phyloP scores from a whole-genome alignment of 768 basidiomycete species.

The Suillus cothurnatus region DNA sequence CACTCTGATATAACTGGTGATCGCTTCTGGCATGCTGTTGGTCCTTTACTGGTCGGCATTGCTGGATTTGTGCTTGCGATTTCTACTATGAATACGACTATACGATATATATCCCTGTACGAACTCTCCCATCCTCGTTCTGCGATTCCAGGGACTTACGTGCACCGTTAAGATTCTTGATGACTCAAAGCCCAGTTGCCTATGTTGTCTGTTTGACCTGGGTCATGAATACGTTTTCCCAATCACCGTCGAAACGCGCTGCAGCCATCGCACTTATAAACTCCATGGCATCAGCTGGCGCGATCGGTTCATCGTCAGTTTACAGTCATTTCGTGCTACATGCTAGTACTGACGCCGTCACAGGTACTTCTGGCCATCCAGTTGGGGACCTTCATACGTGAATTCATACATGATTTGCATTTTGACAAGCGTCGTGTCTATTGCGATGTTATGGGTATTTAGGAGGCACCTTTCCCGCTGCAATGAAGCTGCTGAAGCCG shows the following conservation, averaged over 20 bases:
- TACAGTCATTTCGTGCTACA: conserved; percentile 7
- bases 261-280: conserved; percentile 82
- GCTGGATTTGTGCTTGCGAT: conserved; percentile 67
- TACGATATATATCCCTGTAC: conserved; percentile 67
- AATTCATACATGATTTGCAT: conserved; percentile 76
- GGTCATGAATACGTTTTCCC: conserved; percentile 62
- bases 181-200: conserved; percentile 71
- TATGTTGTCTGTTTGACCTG: conserved; percentile 63
- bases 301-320: conserved; percentile 76
- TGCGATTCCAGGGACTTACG: neutral
- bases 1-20: conserved; percentile 75
- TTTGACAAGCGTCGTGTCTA: conserved; percentile 49
- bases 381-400: conserved; percentile 71
- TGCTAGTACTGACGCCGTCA: neutral
- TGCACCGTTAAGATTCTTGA: conserved; percentile 57
- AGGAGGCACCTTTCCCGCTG: conserved; percentile 42
- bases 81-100: conserved; percentile 58
- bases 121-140: conserved; percentile 18
- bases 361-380: conserved; percentile 65
- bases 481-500: conserved; percentile 40
- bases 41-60: conserved; percentile 56
- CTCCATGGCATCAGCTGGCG: conserved; percentile 77
- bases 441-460: conserved; percentile 51
- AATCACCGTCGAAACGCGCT: conserved; percentile 82
- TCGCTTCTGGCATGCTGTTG: conserved; percentile 68